Evolutionary conservation across 768 basidiomycete species (phyloP), one percentile per base, ranked within the genome.

Genomic region (Epithele typhae): DNA sequence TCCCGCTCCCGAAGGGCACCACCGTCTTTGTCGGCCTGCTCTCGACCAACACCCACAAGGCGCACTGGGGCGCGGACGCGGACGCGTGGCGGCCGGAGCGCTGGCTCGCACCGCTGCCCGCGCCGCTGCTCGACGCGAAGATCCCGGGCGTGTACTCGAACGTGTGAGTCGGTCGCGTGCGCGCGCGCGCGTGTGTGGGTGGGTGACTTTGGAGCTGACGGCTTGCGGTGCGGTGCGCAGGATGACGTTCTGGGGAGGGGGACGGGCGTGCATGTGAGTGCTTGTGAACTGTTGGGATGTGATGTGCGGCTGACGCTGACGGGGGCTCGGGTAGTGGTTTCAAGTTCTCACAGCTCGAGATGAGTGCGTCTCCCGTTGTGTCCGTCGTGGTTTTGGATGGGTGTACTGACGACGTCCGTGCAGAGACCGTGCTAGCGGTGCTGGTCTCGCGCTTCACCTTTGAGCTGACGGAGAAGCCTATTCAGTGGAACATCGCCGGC

Each of bases 21-120:
- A 40, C 50, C 1, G 52, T 79, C 12, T 61, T 61, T 14, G 54
- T 73, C 4, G 67, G 74, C 1, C 60, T 75, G 27, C 51, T 58
- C 22, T 61, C 59, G 37, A 61, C 77, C 21, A 76, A 78, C 51
- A 54, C 60, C 8, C 66, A 68, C 9, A 63, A 65, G 32, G 61
- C 55, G 0, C 53, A 73, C 12, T 78, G 75, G 70, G 77, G 78
- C 3, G 44, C 60, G 2, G 67, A 72, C 27, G 71, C 74, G 5
- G 62, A 57, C 18, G 61, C 65, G 32, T 76, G 75, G 52, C 62
- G 62, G 10, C 76, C 74, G 1, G 64, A 67, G 22, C 66, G 74
- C 3, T 77, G 75, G 75, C 50, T 71, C 9, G 48, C 55, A 1
- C 49, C 46, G 2, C 37, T 55, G 3, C 54, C 54, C 3, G 43